Base-by-base conservation (phyloP, 2,329 filamentous ascomycete species). In the Curvularia sp. region DNA sequence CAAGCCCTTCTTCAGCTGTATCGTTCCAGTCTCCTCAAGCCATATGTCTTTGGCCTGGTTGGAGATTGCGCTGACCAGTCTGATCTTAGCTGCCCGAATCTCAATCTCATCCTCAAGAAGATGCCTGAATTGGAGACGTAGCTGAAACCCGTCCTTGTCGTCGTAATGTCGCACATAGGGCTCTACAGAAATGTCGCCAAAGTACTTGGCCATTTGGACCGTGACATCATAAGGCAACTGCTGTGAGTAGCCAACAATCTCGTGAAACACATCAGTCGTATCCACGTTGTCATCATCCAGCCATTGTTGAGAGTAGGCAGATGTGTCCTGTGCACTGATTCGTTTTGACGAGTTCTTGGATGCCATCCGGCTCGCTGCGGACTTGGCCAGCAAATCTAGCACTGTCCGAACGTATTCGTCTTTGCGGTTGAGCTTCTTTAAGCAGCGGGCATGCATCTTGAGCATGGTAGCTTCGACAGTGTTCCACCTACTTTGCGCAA, bases 381-480 rank as follows among this genome's bases (percentile, higher is more conserved):
- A 84, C 71, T 91, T 93, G 7, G 85, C 86, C 10, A 95, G 78
- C 1, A 97, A 80, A 68, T 90, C 89, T 13, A 97, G 81, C 8
- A 92, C 83, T 8, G 91, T 88, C 23, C 86, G 86, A 15, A 93
- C 87, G 69, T 93, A 96, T 61, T 96, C 92, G 51, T 94, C 90
- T 59, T 87, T 87, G 13, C 87, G 86, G 48, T 89, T 83, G 27
- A 97, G 83, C 66, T 91, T 85, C 64, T 90, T 89, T 27, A 99
- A 82, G 74, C 93, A 98, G 48, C 86, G 85, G 0, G 91, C 86
- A 73, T 97, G 95, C 83, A 97, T 89, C 63, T 91, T 86, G 5
- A 98, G 83, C 84, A 97, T 91, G 0, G 89, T 89, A 3, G 92
- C 81, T 72, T 98, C 93, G 12, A 97, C 82, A 0, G 89, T 80